Base-by-base conservation (phyloP, 2,329 filamentous ascomycete genomes). In the Penicillium glabrum region DNA sequence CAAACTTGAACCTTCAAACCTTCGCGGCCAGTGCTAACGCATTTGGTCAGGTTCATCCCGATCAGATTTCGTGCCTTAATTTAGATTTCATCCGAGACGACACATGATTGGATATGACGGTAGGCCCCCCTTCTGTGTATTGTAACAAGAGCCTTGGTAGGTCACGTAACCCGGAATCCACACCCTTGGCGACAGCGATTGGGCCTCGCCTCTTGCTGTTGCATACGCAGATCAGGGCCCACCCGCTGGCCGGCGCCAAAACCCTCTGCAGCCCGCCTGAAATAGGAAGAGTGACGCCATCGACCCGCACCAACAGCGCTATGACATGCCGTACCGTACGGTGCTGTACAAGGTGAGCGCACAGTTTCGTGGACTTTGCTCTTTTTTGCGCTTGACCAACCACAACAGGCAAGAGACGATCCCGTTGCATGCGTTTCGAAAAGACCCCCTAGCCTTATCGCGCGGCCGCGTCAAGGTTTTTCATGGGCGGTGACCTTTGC, bases 251-350 rank as follows among this genome's bases (percentile, higher is more conserved):
- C 53, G 47, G 51, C 58, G 55, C 59, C 47, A 59, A 60, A 58
- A 51, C 29, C 57, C 54, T 58, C 63, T 67, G 64, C 64, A 66
- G 53, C 26, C 60, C 59, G 62, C 64, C 53, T 59, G 56, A 67
- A 64, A 48, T 57, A 66, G 64, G 61, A 56, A 61, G 56, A 50
- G 58, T 67, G 64, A 67, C 63, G 62, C 59, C 64, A 67, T 67
- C 26, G 33, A n/a, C 50, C 61, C 33, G 50, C 52, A 41, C 31
- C 43, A 57, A 58, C 61, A 44, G 46, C 51, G 57, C 63, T 55
- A 65, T 65, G 59, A 61, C 64, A 56, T 58, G 59, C 62, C 60
- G 57, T 64, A 56, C 51, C 37, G 52, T 61, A 61, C 49, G 24
- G 45, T 35, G 26, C n/a, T 16, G 47, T 59, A 52, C 39, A 51